Evolutionary conservation across 225 moss, liverwort and hornwort species (phyloP).

Genomic region (Physcomitrellopsis africana): DNA sequence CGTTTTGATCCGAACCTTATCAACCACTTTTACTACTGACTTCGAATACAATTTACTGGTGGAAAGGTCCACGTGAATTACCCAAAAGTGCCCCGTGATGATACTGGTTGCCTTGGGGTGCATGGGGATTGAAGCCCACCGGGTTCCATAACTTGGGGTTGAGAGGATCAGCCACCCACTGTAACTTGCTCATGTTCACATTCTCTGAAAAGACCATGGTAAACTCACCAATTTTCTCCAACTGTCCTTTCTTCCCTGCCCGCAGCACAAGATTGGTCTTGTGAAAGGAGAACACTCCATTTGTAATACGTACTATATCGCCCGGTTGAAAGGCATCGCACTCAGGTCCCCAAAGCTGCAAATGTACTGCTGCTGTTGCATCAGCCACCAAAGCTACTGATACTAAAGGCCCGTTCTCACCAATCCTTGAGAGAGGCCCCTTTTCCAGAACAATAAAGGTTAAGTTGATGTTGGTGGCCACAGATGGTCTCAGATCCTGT

Average conservation of each 20-base stretch:
- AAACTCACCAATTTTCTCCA: constrained; percentile 86
- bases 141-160: constrained; percentile 59
- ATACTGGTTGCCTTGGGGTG: constrained; percentile 35
- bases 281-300: constrained; percentile 75
- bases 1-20: too few relatives aligned
- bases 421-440: constrained; percentile 62
- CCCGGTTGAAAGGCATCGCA: constrained; percentile 88
- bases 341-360: constrained; percentile 82
- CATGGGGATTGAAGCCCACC: constrained; percentile 41
- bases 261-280: constrained; percentile 78
- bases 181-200: constrained; percentile 66
- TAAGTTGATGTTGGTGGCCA: constrained; percentile 63
- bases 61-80: constrained; percentile 41
- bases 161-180: constrained; percentile 58
- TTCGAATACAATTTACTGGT: constrained; percentile 25
- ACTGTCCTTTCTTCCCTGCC: constrained; percentile 76
- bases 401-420: constrained; percentile 56
- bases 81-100: constrained; percentile 48
- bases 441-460: constrained; percentile 84
- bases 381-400: constrained; percentile 87
- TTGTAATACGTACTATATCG: constrained; percentile 77
- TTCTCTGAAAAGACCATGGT: constrained; percentile 59
- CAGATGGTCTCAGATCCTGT: constrained; percentile 77
- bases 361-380: constrained; percentile 76
- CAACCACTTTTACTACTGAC: too few relatives aligned